These are phyloP conservation scores for Neonectria sp. DNA, from an alignment of 2,329 filamentous ascomycete species.

Conservation along the genomic window DNA sequence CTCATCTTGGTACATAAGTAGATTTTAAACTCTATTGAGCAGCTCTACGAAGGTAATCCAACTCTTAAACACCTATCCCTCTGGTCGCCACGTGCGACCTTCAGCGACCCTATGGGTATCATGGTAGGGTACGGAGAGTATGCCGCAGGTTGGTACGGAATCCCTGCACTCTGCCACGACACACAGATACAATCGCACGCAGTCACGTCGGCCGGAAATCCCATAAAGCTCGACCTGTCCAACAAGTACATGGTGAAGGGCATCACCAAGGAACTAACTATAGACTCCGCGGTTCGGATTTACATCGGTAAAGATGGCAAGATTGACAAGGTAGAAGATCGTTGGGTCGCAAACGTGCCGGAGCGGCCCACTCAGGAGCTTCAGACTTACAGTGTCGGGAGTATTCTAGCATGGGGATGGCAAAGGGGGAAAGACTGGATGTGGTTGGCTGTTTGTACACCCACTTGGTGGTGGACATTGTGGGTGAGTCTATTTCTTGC, in stretches of 20 bases:
- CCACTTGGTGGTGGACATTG: constrained; percentile 8
- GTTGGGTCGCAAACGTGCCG: constrained; percentile 8
- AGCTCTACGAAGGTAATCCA: constrained; percentile 15
- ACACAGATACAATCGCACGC: constrained; percentile 1
- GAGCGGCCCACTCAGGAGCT: constrained; percentile 1
- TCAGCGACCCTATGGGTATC: not conserved
- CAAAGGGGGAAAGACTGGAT: constrained; percentile 6
- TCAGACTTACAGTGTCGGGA: not conserved
- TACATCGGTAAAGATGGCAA: constrained; percentile 10
- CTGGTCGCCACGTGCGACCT: constrained; percentile 5
- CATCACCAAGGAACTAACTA: constrained; percentile 5
- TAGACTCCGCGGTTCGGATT: constrained; percentile 11
- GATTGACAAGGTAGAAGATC: constrained; percentile 9
- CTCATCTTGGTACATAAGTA: not conserved
- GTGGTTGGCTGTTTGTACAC: constrained; percentile 10
- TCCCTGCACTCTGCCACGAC: constrained; percentile 5
- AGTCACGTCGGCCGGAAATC: constrained; percentile 4
- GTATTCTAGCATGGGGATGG: constrained; percentile 2
- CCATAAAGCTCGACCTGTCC: constrained; percentile 11
- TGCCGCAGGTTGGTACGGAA: not conserved
- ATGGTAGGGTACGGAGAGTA: constrained; percentile 6
- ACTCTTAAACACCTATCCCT: constrained; percentile 6
- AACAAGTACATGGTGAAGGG: constrained; percentile 7
- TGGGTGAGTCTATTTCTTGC: constrained; percentile 7
- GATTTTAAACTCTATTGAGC: constrained; percentile 3